A percentile compares a stretch with the other conserved stretches of the same genome.
These are phyloP conservation scores for Mucor indicus DNA, from an alignment of 371 early-diverging fungal genomes.

Conservation along the genomic window DNA sequence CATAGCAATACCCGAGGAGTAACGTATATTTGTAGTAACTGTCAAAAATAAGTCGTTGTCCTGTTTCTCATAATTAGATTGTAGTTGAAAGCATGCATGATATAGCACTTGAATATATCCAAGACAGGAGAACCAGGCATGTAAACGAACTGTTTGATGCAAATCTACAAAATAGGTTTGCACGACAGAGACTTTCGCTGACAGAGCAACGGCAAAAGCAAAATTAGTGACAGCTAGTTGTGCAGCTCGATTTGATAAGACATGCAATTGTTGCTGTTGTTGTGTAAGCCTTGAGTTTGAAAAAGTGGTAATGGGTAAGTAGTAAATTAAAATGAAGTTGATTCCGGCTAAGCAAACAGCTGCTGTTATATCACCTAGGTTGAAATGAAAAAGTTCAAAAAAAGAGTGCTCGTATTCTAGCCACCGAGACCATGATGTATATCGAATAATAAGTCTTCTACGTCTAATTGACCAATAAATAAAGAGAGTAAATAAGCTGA, in stretches of 20 bases:
- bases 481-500: too few species aligned
- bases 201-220: constrained; percentile 25
- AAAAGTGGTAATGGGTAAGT: too few species aligned
- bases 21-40: constrained; percentile 14
- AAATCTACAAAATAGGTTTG: constrained; percentile 13
- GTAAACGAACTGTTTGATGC: constrained; percentile 23
- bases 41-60: neutral
- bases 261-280: constrained; percentile 18
- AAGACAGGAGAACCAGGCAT: constrained; percentile 31
- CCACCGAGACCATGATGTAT: too few species aligned
- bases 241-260: constrained; percentile 28
- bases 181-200: constrained; percentile 22
- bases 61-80: constrained; percentile 10
- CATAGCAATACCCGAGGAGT: constrained; percentile 25
- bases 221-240: constrained; percentile 34
- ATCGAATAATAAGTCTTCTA: too few species aligned
- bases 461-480: too few species aligned
- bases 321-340: too few species aligned
- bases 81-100: constrained; percentile 31
- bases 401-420: too few species aligned
- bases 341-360: too few species aligned
- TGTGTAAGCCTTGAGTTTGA: too few species aligned
- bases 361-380: too few species aligned
- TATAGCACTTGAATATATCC: constrained; percentile 23
- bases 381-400: too few species aligned